Evolutionary conservation across 768 basidiomycete species (phyloP), one percentile per base, ranked within the genome.

Genomic region (Russula virescens): DNA sequence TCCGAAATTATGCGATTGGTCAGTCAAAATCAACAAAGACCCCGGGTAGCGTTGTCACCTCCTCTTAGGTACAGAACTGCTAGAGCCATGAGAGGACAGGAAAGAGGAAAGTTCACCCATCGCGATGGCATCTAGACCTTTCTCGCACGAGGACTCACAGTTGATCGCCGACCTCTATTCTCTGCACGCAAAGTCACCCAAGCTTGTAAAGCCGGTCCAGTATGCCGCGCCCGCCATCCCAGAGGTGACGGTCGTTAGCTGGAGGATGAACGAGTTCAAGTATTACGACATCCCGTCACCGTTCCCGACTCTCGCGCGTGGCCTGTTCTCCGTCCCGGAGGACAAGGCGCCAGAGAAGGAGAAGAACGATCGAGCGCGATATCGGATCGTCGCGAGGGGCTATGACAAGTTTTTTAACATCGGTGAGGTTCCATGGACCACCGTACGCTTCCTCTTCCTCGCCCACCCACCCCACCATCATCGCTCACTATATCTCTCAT

Each of bases 331-430:
- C 0, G 73, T 77, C 2, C 5, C 5, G 38, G 38, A 38, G 13
- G 81, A 88, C 50, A 71, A 76, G 18, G 66, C 72, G 55, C 64
- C 61, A 1, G 62, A 72, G 58, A 69, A 73, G 55, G 65, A 61
- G 58, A 69, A 73, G 47, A 72, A 70, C 43, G 75, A 72, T 47
- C 71, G 79, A 62, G 28, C 64, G 52, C 71, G 70, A 56, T 74
- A 79, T 63, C 76, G 86, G 60, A 94, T 99, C 60, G 85, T 97
- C 1, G 88, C 83, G 0, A 78, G 97, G 50, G 97, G 96, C 0
- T 98, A 99, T 71, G 97, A 98, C 78, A 99, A 99, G 77, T 98
- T 99, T 75, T 98, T 98, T 79, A 98, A 97, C 71, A 91, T 97
- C 34, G 91, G 87, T 4, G 97, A 99, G 73, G 93, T 98, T 5